These are phyloP conservation scores for Cokeromyces recurvatus DNA, from an alignment of 371 early-diverging fungal species.

Conservation along the genomic window DNA sequence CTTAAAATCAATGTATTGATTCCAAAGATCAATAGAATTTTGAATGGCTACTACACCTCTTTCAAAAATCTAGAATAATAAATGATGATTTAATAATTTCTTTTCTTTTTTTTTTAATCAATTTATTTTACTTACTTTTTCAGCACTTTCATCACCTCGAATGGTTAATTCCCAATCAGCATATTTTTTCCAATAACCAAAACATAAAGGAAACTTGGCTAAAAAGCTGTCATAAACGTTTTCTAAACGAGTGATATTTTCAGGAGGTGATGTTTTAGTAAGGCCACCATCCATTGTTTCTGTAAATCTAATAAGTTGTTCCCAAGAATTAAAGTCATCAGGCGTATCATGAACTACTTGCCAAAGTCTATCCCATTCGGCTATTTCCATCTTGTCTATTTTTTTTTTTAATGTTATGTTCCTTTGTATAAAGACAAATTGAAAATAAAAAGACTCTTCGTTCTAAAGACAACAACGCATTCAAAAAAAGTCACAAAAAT, in stretches of 20 bases:
- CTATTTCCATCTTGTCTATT: too few species aligned
- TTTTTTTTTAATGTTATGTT: too few species aligned
- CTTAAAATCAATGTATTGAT: slow-evolving; percentile 59
- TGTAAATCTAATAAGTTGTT: slow-evolving; percentile 47
- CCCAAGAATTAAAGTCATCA: slow-evolving; percentile 60
- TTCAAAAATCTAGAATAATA: slow-evolving; percentile 50
- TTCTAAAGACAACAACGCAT: too few species aligned
- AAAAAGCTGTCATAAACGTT: slow-evolving; percentile 59
- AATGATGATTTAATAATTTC: not conserved
- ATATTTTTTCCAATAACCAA: slow-evolving; percentile 77
- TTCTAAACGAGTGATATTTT: slow-evolving; percentile 34
- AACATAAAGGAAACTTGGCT: slow-evolving; percentile 65
- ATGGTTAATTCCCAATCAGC: slow-evolving; percentile 52
- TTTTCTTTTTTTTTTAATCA: too few species aligned
- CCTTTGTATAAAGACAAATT: too few species aligned
- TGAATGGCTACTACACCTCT: slow-evolving; percentile 58
- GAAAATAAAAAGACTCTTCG: too few species aligned
- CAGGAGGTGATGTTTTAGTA: slow-evolving; percentile 30
- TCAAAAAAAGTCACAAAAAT: too few species aligned
- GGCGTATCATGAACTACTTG: slow-evolving; percentile 45
- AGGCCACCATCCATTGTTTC: slow-evolving; percentile 52
- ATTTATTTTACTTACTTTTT: slow-evolving; percentile 37
- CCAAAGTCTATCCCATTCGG: slow-evolving; percentile 51
- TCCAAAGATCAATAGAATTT: slow-evolving; percentile 69
- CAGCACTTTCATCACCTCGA: slow-evolving; percentile 52